Conservation (phyloP, 106 monocot genomes). For the Vanilla planifolia region DNA sequence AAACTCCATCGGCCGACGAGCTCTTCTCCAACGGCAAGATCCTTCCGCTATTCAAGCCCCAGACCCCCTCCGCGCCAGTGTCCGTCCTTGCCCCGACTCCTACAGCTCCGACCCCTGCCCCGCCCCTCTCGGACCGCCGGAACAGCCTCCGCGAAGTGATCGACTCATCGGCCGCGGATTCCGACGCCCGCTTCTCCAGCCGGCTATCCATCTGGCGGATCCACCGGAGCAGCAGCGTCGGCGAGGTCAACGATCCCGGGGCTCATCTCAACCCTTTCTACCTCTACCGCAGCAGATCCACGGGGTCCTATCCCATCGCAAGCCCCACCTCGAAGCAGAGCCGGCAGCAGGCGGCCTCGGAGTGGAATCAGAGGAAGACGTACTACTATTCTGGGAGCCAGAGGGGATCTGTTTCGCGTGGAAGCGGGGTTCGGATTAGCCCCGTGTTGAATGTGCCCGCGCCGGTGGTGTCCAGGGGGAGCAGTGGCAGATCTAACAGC, state of each 20-base stretch:
- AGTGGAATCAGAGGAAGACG: constrained; percentile 7
- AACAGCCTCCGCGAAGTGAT: background rate
- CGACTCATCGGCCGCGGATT: background rate
- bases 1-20: constrained; percentile 15
- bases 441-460: constrained; percentile 6
- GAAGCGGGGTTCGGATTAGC: constrained; percentile 1
- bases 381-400: constrained; percentile 4
- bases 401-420: constrained; percentile 3
- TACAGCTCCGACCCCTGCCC: background rate
- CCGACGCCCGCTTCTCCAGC: background rate
- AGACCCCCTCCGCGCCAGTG: background rate
- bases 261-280: background rate
- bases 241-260: background rate
- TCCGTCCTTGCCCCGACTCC: too few relatives aligned
- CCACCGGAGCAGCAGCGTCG: constrained; percentile 4
- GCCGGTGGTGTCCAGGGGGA: background rate
- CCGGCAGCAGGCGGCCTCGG: background rate
- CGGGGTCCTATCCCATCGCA: background rate
- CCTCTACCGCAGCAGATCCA: constrained; percentile 1
- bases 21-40: constrained; percentile 17
- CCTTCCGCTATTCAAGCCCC: background rate
- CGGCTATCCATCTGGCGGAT: constrained; percentile 1
- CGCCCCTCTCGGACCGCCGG: background rate
- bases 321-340: background rate
- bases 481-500: background rate